Base-by-base conservation (phyloP, 2,329 filamentous ascomycete species). In the Myriangium duriaei region DNA sequence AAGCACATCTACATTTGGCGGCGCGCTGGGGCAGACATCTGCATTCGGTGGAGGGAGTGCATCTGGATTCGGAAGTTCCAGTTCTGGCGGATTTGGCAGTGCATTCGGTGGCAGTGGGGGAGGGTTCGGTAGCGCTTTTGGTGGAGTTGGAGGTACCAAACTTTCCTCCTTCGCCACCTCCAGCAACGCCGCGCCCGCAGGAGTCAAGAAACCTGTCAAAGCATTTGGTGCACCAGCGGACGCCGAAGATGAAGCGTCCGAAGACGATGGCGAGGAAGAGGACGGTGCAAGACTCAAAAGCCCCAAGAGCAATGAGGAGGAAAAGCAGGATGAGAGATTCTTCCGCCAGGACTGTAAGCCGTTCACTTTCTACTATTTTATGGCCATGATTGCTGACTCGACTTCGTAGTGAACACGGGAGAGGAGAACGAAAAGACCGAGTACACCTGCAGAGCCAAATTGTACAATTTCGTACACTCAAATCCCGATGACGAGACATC, bases 361-460 rank as follows among this genome's bases (percentile, higher is more conserved):
- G n/a, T 11, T 38, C 30, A 29, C 9, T 13, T 18, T 11, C 11
- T 10, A 13, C 21, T 30, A 3, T 12, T 26, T 11, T 30, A 21
- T 24, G 14, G 13, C 11, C 4, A 28, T 6, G 40, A 42, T 16
- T 30, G 18, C 57, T 61, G 48, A 64, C 41, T n/a, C n/a, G 41
- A 13, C 31, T 14, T 3, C 10, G 38, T 49, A 87, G 73, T 88
- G 30, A 81, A 93, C 55, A 88, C 91, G 36, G 88, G 88, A 40
- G 88, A 96, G 60, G 77, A 86, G 51, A 76, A 76, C 34, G 88
- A 96, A 57, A 68, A 69, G 13, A 88, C 81, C 2, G 63, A 84
- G 34, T 73, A 88, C 53, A 72, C 76, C 31, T 76, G 81, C 42
- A 79, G 87, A 46, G 81, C 84, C 13, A 93, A 92, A 59, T 73